These are phyloP conservation scores for Diaporthe caulivora DNA, from an alignment of 2,329 filamentous ascomycete genomes.

Conservation along the genomic window DNA sequence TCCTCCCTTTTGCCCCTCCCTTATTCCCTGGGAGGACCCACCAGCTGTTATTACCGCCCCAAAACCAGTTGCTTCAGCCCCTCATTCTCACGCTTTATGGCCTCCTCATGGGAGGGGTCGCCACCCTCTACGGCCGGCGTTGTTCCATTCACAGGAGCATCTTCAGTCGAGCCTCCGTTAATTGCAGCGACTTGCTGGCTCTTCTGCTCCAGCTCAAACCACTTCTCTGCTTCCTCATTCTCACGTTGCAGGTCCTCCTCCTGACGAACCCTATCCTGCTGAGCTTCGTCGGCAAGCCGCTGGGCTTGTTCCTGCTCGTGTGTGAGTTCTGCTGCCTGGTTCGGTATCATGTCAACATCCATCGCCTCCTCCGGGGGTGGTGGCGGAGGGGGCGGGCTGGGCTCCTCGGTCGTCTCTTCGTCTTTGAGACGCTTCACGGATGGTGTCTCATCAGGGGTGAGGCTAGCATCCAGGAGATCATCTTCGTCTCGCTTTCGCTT, in stretches of 20 bases:
- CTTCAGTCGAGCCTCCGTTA: constrained; percentile 18
- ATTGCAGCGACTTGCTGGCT: constrained; percentile 41
- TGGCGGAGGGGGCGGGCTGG: constrained; percentile 55
- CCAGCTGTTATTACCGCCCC: constrained; percentile 32
- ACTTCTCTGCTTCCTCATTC: constrained; percentile 55
- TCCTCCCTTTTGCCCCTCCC: constrained; percentile 1
- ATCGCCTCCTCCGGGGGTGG: constrained; percentile 55
- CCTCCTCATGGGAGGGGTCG: constrained; percentile 16
- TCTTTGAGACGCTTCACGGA: constrained; percentile 66
- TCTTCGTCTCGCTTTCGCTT: constrained; percentile 75
- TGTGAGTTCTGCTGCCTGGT: constrained; percentile 64
- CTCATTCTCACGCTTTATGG: constrained; percentile 22
- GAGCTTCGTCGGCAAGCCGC: constrained; percentile 62
- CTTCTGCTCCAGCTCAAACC: constrained; percentile 50
- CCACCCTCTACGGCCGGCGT: constrained; percentile 4
- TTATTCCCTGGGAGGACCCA: background rate
- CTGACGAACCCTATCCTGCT: constrained; percentile 48
- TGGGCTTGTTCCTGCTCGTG: constrained; percentile 68
- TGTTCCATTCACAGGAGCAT: constrained; percentile 1
- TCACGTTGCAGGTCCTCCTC: constrained; percentile 53
- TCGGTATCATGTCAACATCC: constrained; percentile 59
- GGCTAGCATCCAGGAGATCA: constrained; percentile 52
- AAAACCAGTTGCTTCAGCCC: constrained; percentile 30
- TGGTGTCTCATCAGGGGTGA: constrained; percentile 68
- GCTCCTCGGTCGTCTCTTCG: constrained; percentile 54